Conservation (phyloP, 208 protist species). For the Wallacemonas sp. region DNA sequence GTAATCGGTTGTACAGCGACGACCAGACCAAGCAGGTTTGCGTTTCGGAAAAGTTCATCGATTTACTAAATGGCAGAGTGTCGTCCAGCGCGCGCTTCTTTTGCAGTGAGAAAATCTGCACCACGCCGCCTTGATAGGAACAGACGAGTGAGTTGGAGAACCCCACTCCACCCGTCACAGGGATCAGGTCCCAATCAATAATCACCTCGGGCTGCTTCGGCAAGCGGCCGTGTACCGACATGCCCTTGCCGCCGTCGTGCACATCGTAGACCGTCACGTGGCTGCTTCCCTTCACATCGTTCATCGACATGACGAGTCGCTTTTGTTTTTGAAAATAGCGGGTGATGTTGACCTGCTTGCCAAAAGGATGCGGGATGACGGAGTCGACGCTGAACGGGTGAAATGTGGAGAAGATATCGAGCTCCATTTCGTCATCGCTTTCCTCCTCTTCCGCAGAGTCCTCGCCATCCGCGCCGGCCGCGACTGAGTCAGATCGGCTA, state of each 20-base stretch:
- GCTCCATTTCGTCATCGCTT: slow-evolving; percentile 4
- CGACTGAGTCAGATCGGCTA: background rate
- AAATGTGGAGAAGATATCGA: slow-evolving; percentile 26
- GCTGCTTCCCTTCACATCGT: slow-evolving; percentile 25
- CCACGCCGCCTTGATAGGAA: slow-evolving; percentile 39
- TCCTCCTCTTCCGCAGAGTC: slow-evolving; percentile 1
- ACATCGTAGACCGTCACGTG: slow-evolving; percentile 24
- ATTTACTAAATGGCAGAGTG: slow-evolving; percentile 21
- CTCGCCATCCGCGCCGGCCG: background rate
- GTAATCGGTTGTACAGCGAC: slow-evolving; percentile 27
- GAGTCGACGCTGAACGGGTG: slow-evolving; percentile 38
- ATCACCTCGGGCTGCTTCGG: slow-evolving; percentile 18
- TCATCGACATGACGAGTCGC: slow-evolving; percentile 30
- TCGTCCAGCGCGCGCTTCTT: slow-evolving; percentile 31
- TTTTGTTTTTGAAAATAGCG: slow-evolving; percentile 24
- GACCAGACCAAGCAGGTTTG: slow-evolving; percentile 47
- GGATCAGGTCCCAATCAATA: slow-evolving; percentile 46
- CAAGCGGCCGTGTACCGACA: slow-evolving; percentile 26
- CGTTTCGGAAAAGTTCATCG: slow-evolving; percentile 32
- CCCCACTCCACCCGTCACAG: slow-evolving; percentile 16
- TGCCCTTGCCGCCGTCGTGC: slow-evolving; percentile 17
- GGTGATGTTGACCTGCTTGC: slow-evolving; percentile 17
- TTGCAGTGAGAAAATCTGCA: slow-evolving; percentile 34
- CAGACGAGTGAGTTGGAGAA: slow-evolving; percentile 38
- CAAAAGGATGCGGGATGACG: slow-evolving; percentile 18